Percentiles rank a stretch among this genome's conserved stretches.
Conservation (phyloP, 495 filamentous ascomycete species). For the Eremomyces bilateralis region DNA sequence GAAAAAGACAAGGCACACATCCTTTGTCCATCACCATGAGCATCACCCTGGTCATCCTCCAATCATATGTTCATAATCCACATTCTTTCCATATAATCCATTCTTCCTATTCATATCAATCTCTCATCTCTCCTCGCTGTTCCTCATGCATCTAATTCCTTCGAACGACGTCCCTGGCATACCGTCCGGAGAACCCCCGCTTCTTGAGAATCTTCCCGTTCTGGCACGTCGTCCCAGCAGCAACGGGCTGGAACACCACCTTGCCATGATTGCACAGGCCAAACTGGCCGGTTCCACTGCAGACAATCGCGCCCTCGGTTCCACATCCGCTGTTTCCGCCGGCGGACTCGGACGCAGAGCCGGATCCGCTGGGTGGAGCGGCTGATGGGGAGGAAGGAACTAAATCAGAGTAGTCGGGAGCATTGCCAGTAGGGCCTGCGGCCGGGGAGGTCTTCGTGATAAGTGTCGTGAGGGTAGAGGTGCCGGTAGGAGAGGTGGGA, state of each 20-base stretch:
- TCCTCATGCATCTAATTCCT: no score
- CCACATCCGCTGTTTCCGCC: slow-evolving; percentile 4
- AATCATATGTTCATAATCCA: no score
- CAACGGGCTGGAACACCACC: slow-evolving; percentile 14
- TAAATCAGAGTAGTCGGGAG: neutral
- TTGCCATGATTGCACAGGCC: slow-evolving; percentile 17
- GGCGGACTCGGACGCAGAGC: neutral
- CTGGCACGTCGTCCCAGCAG: slow-evolving; percentile 16
- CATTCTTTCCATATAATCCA: no score
- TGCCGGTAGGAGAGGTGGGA: slow-evolving; percentile 3
- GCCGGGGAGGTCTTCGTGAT: slow-evolving; percentile 5
- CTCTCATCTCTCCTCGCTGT: no score
- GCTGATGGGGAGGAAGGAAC: slow-evolving; percentile 3
- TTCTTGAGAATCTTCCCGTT: slow-evolving; percentile 12
- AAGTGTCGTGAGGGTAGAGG: slow-evolving; percentile 5
- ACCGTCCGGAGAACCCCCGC: no score
- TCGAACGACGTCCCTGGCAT: no score
- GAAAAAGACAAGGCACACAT: no score
- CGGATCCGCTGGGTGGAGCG: slow-evolving; percentile 1
- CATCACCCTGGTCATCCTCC: no score
- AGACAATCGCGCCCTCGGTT: slow-evolving; percentile 11
- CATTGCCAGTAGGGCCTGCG: neutral
- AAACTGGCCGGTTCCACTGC: slow-evolving; percentile 14
- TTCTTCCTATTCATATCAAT: no score
- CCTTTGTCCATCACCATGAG: no score